Percentiles rank a stretch among this genome's conserved stretches.
phyloP scores from a whole-genome alignment of 768 basidiomycete species.

The Boletellus ananiceps region DNA sequence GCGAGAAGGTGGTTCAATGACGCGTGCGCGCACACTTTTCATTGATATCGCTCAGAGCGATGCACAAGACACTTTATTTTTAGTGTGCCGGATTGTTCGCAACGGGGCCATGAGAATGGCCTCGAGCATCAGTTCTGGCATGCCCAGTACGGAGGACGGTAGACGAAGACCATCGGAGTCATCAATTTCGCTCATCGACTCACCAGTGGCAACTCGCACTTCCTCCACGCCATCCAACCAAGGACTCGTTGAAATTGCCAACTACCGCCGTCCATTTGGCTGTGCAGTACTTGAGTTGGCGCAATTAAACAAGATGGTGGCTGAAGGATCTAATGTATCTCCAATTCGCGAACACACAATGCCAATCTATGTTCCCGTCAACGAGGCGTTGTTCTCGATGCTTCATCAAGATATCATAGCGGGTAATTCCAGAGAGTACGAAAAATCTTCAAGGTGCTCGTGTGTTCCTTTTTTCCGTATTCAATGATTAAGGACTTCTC shows the following conservation, averaged over 20 bases:
- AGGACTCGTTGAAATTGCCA: constrained; percentile 35
- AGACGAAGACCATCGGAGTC: constrained; percentile 55
- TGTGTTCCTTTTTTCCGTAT: neutral
- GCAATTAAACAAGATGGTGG: constrained; percentile 63
- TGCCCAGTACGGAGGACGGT: constrained; percentile 34
- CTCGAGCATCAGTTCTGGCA: constrained; percentile 45
- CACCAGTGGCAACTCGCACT: constrained; percentile 20
- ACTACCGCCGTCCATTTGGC: constrained; percentile 88
- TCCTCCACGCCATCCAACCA: constrained; percentile 23
- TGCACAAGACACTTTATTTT: constrained; percentile 77
- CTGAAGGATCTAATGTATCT: constrained; percentile 60
- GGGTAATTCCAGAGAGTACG: constrained; percentile 70
- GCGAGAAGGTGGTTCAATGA: constrained; percentile 60
- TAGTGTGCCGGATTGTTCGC: constrained; percentile 87
- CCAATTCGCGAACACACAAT: constrained; percentile 73
- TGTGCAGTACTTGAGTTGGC: constrained; percentile 88
- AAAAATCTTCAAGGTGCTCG: constrained; percentile 72
- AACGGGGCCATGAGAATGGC: constrained; percentile 83
- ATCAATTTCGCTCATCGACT: constrained; percentile 36
- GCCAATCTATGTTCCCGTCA: constrained; percentile 81
- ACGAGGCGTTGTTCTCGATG: constrained; percentile 85
- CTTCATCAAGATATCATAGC: constrained; percentile 94
- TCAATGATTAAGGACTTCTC: constrained; percentile 1
- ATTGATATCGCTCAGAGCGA: constrained; percentile 84
- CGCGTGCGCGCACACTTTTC: constrained; percentile 79